Base-by-base conservation (phyloP, 2,329 filamentous ascomycete genomes). In the Pestalotiopsis sp. region DNA sequence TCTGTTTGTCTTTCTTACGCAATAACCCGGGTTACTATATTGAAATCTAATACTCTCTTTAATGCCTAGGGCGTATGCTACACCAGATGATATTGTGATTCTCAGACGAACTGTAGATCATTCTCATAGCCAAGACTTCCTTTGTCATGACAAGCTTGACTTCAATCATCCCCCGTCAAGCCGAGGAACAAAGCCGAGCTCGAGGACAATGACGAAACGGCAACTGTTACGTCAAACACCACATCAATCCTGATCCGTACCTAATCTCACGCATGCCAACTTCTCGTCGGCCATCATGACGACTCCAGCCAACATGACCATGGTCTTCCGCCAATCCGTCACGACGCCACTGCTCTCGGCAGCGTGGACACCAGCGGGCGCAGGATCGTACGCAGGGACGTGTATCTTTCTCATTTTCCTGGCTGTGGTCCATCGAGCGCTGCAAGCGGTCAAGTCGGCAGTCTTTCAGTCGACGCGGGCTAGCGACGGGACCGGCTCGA, bases 351-450 rank as follows among this genome's bases (percentile, higher is more conserved):
- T 92, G 65, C 91, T 84, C 81, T 87, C 87, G 13, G 76, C 78
- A 14, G 74, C 81, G 59, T 92, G 89, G 88, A 86, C 87, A 2
- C 90, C 90, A 1, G 79, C 78, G 17, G 85, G 83, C 14, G 81
- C 82, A 23, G 87, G 86, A 66, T 79, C 81, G 59, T 92, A 91
- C 74, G 88, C 88, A 4, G 90, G 87, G 60, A 91, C 88, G 25
- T 91, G 90, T 78, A 88, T 91, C 68, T 91, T 91, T 76, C 84
- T 92, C 64, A 86, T 91, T 73, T 68, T 88, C 60, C 84, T 92
- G 57, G 86, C 85, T 58, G 81, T 89, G 70, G 78, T 87, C 59
- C 85, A 84, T 71, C 86, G 89, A 27, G 77, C 80, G 11, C 79
- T 91, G 4, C 80, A 87, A 65, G 89, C 89, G 4, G 83, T 83